These are phyloP conservation scores for Blastomyces percursus DNA, from an alignment of 2,329 filamentous ascomycete genomes.

Conservation along the genomic window DNA sequence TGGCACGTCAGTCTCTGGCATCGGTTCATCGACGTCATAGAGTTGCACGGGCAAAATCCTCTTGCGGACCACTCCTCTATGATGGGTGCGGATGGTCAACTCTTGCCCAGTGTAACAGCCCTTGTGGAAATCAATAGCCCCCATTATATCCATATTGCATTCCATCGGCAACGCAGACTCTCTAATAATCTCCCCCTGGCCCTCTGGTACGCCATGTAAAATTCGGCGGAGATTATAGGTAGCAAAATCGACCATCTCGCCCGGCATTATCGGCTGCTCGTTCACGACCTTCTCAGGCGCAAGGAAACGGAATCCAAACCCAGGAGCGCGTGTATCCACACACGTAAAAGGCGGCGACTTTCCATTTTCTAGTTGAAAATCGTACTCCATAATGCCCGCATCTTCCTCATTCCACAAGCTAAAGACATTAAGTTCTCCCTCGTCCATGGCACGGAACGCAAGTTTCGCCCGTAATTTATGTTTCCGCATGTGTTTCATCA, in stretches of 20 bases:
- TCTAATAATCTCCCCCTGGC: conserved; percentile 62
- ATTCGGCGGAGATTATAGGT: conserved; percentile 69
- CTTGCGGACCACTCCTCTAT: conserved; percentile 88
- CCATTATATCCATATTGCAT: conserved; percentile 75
- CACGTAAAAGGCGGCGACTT: conserved; percentile 22
- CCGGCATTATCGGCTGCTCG: conserved; percentile 31
- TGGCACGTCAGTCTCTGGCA: conserved; percentile 42
- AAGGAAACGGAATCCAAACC: conserved; percentile 30
- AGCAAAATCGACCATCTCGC: conserved; percentile 41
- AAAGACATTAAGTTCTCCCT: conserved; percentile 59
- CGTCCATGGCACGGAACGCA: conserved; percentile 52
- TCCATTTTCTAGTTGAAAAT: conserved; percentile 2
- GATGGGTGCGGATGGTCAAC: conserved; percentile 87
- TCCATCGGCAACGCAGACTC: conserved; percentile 73
- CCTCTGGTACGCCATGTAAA: conserved; percentile 71
- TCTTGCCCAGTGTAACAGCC: conserved; percentile 97
- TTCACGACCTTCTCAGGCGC: conserved; percentile 26
- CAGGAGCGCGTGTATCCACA: conserved; percentile 31
- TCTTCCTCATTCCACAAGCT: conserved; percentile 56
- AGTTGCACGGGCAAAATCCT: conserved; percentile 71
- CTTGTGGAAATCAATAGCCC: conserved; percentile 83
- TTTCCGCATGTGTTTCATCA: conserved; percentile 65
- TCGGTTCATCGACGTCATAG: conserved; percentile 43
- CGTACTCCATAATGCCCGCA: conserved; percentile 26
- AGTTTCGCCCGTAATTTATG: conserved; percentile 82